phyloP scores from a whole-genome alignment of 1,139 yeast species.

The Magnusiomyces tetraspermus region DNA sequence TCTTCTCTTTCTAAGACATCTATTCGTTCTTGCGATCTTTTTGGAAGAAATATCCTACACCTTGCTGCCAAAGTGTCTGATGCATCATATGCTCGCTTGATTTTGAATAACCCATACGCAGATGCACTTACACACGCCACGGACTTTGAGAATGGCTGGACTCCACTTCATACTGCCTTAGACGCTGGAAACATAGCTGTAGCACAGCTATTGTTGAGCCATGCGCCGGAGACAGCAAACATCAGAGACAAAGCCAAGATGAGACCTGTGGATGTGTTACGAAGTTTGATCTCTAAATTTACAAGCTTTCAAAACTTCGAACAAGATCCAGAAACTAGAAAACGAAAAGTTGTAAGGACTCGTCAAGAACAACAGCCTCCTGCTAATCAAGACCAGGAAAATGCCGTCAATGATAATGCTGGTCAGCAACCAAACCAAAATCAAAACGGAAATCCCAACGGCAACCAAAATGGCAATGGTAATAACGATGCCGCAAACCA shows the following conservation, averaged over 20 bases:
- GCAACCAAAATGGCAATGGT: neutral
- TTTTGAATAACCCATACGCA: slow-evolving; percentile 22
- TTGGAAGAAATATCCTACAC: slow-evolving; percentile 66
- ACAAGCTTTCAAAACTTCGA: neutral
- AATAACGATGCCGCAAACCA: neutral
- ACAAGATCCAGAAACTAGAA: neutral
- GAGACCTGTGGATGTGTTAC: slow-evolving; percentile 42
- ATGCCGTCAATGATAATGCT: neutral
- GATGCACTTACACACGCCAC: slow-evolving; percentile 37
- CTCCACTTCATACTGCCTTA: slow-evolving; percentile 63
- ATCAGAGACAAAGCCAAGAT: slow-evolving; percentile 58
- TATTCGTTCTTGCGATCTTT: slow-evolving; percentile 50
- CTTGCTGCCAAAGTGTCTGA: slow-evolving; percentile 41
- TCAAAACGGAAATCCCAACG: neutral
- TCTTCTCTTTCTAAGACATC: slow-evolving; percentile 11
- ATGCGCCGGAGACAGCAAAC: slow-evolving; percentile 37
- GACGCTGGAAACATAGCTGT: slow-evolving; percentile 50
- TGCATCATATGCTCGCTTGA: neutral
- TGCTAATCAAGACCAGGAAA: neutral
- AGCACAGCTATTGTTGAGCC: slow-evolving; percentile 43
- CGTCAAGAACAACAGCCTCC: neutral
- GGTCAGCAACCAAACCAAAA: no score
- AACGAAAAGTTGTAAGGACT: neutral
- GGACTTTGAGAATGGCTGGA: slow-evolving; percentile 80
- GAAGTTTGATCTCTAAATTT: neutral